phyloP scores from a whole-genome alignment of 148 eudicot species.

The Fagopyrum tataricum region DNA sequence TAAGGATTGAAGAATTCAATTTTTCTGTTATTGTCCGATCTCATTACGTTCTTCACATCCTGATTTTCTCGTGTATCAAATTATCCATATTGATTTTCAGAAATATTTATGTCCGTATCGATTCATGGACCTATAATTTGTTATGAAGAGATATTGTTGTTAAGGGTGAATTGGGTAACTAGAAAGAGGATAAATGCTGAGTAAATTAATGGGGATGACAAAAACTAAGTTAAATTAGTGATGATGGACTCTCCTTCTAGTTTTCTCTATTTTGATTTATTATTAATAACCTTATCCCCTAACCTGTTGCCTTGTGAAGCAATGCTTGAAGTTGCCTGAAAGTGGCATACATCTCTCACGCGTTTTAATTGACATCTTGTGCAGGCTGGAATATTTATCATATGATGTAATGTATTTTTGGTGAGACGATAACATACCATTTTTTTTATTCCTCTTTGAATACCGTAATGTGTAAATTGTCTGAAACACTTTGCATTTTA shows the following conservation, averaged over 20 bases:
- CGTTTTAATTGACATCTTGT: neutral
- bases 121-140: too few species aligned
- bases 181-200: too few species aligned
- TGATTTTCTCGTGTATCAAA: neutral
- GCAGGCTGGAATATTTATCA: conserved; percentile 6
- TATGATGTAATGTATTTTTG: neutral
- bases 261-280: neutral
- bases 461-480: neutral
- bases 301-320: neutral
- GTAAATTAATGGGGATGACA: too few species aligned
- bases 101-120: too few species aligned
- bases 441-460: neutral
- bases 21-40: neutral
- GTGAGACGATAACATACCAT: neutral
- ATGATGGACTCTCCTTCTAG: too few species aligned
- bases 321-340: neutral
- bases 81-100: too few species aligned
- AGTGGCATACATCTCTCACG: neutral
- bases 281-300: neutral
- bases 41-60: neutral
- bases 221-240: too few species aligned
- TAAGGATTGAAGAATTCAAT: conserved; percentile 13
- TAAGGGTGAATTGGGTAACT: too few species aligned
- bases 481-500: neutral
- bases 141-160: too few species aligned